A percentile compares a stretch with the other conserved stretches of the same genome.
Evolutionary conservation across 768 basidiomycete species (phyloP).

Genomic region (Lactarius tabidus): DNA sequence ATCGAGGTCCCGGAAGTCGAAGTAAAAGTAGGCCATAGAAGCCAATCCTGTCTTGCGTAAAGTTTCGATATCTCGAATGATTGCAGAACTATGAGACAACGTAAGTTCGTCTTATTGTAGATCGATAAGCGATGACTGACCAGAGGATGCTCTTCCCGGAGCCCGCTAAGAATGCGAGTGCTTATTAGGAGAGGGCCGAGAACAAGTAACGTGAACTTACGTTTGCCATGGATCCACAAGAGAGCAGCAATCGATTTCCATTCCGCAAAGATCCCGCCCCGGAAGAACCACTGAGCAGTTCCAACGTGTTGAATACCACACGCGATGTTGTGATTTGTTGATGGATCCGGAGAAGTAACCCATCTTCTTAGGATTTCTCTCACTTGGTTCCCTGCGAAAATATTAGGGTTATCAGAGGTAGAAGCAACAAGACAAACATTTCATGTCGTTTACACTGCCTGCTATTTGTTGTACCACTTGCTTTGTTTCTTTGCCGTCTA

Average conservation of each 20-base stretch:
- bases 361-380: neutral
- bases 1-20: no score
- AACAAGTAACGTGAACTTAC: neutral
- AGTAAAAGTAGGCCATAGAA: no score
- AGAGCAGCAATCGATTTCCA: neutral
- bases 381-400: neutral
- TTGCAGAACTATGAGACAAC: no score
- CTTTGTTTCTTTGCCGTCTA: neutral
- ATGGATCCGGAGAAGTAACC: neutral
- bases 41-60: no score
- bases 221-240: neutral
- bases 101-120: no score
- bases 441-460: neutral
- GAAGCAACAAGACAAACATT: neutral
- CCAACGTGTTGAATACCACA: neutral
- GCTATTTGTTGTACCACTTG: neutral
- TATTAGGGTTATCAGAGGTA: neutral
- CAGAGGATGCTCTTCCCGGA: no score
- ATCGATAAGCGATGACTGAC: no score
- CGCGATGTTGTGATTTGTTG: neutral
- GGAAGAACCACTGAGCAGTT: neutral
- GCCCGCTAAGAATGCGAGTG: no score
- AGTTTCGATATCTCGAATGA: no score
- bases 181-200: neutral
- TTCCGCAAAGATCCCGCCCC: neutral